A percentile compares a stretch with the other conserved stretches of the same genome.
phyloP scores from a whole-genome alignment of 495 filamentous ascomycete species.

The Podospora pseudocomata region DNA sequence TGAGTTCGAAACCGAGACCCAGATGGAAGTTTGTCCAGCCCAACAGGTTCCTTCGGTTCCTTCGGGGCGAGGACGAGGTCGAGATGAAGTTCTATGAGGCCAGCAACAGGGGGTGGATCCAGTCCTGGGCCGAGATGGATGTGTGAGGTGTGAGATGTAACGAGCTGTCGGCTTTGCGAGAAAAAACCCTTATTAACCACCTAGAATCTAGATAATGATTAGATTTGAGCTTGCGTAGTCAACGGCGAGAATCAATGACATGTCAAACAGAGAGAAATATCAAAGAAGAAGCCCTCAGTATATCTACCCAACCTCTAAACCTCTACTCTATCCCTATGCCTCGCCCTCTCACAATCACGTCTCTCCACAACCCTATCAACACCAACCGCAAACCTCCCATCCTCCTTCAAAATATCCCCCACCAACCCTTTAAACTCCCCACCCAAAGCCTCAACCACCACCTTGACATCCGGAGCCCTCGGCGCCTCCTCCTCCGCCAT shows the following conservation, averaged over 20 bases:
- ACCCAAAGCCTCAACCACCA: conserved; percentile 38
- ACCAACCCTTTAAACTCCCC: conserved; percentile 35
- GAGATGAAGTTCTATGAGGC: no score
- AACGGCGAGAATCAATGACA: no score
- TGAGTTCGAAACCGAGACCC: no score
- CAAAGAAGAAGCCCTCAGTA: background rate
- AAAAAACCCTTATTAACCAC: no score
- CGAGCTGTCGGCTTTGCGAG: no score
- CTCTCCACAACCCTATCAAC: background rate
- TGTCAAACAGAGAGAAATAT: no score
- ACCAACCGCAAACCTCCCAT: background rate
- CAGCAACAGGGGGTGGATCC: no score
- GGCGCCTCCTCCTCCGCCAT: conserved; percentile 21
- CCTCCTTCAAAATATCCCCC: conserved; percentile 18
- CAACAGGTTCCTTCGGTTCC: no score
- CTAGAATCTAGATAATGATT: background rate
- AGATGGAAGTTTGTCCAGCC: no score
- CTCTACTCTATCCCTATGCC: conserved; percentile 3
- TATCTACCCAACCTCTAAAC: background rate
- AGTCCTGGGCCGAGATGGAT: no score
- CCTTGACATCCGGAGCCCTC: conserved; percentile 35
- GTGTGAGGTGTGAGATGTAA: no score
- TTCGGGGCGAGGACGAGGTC: no score
- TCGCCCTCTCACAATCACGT: background rate
- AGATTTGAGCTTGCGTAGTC: background rate